Evolutionary conservation across 495 filamentous ascomycete species (phyloP).

Genomic region (Daldinia vernicosa): DNA sequence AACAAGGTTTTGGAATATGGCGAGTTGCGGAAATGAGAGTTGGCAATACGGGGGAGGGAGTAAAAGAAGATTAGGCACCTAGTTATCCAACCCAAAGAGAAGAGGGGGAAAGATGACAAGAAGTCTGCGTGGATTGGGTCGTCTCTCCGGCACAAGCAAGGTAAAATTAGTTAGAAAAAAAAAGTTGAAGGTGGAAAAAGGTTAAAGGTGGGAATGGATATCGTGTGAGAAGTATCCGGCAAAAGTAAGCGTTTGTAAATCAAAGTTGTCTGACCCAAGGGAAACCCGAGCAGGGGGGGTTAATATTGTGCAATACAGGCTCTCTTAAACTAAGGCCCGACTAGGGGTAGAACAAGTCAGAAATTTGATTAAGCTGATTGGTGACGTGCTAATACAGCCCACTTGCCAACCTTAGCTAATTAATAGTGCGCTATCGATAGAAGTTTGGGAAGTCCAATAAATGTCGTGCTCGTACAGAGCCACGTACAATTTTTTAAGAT

Average conservation of each 20-base stretch:
- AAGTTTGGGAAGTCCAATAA: conserved; percentile 6
- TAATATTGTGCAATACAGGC: conserved; percentile 43
- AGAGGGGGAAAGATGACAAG: not conserved
- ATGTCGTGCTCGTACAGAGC: not conserved
- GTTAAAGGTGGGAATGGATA: conserved; percentile 35
- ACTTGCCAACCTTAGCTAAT: conserved; percentile 28
- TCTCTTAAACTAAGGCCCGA: conserved; percentile 36
- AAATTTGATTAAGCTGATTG: conserved; percentile 40
- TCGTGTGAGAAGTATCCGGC: conserved; percentile 37
- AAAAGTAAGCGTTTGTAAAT: conserved; percentile 46
- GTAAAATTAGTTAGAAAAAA: conserved; percentile 10
- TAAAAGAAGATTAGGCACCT: not conserved
- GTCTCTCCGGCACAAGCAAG: not conserved
- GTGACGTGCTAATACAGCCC: conserved; percentile 15
- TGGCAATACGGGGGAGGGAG: not conserved
- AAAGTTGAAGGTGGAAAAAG: conserved; percentile 32
- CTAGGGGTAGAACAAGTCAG: conserved; percentile 34
- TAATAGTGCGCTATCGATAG: conserved; percentile 18
- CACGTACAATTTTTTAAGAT: not conserved
- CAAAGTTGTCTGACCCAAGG: conserved; percentile 45
- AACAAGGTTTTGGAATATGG: conserved; percentile 20
- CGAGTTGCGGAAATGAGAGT: conserved; percentile 9
- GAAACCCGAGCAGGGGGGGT: conserved; percentile 40
- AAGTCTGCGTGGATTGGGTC: not conserved
- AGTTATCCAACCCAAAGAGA: not conserved